A percentile compares a stretch with the other conserved stretches of the same genome.
These are phyloP conservation scores for Carex littledalei DNA, from an alignment of 176 grass and related monocot genomes.

Conservation along the genomic window DNA sequence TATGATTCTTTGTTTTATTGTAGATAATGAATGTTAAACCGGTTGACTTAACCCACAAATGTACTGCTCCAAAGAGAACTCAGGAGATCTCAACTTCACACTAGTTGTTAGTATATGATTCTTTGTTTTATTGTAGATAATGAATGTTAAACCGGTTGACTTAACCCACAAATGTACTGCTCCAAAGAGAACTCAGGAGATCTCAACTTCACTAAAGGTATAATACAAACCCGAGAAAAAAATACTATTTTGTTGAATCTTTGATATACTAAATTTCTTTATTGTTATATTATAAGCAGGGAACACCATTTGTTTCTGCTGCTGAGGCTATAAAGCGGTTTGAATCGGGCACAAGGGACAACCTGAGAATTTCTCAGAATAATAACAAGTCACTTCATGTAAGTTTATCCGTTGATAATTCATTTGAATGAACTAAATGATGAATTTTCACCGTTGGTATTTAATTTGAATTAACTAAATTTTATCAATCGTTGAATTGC, in stretches of 20 bases:
- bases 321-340: constrained; percentile 91
- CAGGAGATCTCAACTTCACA: neutral
- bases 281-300: constrained; percentile 30
- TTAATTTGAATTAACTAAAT: neutral
- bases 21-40: constrained; percentile 86
- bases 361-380: constrained; percentile 8
- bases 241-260: neutral
- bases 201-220: constrained; percentile 41
- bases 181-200: constrained; percentile 27
- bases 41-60: constrained; percentile 59
- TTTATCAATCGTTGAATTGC: neutral
- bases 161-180: constrained; percentile 62
- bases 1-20: constrained; percentile 12
- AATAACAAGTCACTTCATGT: constrained; percentile 49
- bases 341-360: constrained; percentile 62
- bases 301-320: constrained; percentile 53
- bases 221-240: neutral
- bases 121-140: constrained; percentile 47
- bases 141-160: constrained; percentile 56
- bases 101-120: neutral
- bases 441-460: neutral
- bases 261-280: neutral
- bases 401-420: constrained; percentile 22
- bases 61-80: constrained; percentile 29
- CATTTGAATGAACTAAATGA: neutral